phyloP scores from a whole-genome alignment of 2,329 filamentous ascomycete species.

The Aspergillus hiratsukae region DNA sequence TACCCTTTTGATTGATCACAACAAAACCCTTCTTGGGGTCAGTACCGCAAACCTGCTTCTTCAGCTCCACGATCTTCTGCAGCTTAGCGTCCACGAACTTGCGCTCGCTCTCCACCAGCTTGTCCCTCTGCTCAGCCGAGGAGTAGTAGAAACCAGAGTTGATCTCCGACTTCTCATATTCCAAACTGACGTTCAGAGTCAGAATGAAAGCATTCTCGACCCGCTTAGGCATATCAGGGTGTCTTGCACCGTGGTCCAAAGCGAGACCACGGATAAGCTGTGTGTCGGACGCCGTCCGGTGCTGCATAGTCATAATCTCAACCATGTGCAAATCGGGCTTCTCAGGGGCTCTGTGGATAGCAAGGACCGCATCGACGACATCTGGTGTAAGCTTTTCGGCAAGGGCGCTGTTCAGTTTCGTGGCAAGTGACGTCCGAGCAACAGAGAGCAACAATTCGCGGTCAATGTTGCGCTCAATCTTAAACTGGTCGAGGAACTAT shows the following conservation, averaged over 20 bases:
- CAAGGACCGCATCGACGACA: constrained; percentile 92
- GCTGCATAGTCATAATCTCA: constrained; percentile 99
- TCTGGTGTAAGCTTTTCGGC: constrained; percentile 88
- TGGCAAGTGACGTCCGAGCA: constrained; percentile 88
- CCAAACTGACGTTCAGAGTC: constrained; percentile 90
- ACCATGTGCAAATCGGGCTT: constrained; percentile 99
- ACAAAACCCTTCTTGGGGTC: constrained; percentile 95
- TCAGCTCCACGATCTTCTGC: constrained; percentile 94
- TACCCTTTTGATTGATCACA: constrained; percentile 98
- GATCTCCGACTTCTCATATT: constrained; percentile 99
- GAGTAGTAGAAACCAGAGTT: constrained; percentile 99
- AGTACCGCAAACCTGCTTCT: constrained; percentile 93
- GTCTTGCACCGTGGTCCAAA: constrained; percentile 89
- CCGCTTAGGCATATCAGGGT: constrained; percentile 97
- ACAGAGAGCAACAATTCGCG: constrained; percentile 90
- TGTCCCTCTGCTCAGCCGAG: constrained; percentile 92
- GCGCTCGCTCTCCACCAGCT: constrained; percentile 95
- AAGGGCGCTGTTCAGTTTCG: constrained; percentile 85
- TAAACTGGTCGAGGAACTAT: constrained; percentile 91
- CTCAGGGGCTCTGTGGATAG: constrained; percentile 81
- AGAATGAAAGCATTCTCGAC: constrained; percentile 94
- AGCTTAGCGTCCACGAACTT: constrained; percentile 94
- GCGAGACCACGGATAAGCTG: constrained; percentile 91
- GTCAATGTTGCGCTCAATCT: constrained; percentile 81
- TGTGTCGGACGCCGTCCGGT: constrained; percentile 91